Evolutionary conservation across 805 yeast genomes (phyloP).

Genomic region (Teunomyces barrocoloradensis): DNA sequence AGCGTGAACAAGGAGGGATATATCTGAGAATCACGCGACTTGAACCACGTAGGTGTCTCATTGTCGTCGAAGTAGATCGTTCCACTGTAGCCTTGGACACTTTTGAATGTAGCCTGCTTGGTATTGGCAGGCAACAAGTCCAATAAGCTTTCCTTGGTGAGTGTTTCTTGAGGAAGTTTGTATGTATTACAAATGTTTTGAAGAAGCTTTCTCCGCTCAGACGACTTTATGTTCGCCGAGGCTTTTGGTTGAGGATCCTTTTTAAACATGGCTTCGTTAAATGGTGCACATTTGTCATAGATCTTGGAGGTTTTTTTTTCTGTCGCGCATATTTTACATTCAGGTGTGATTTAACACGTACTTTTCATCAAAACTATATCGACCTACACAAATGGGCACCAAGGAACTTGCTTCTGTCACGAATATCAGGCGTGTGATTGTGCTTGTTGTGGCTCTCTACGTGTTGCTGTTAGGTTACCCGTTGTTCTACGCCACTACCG

Average conservation of each 20-base stretch:
- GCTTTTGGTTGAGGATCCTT: conserved; percentile 56
- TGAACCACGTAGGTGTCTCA: conserved; percentile 73
- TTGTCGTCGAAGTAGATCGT: conserved; percentile 61
- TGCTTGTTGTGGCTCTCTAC: conserved; percentile 12
- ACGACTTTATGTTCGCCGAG: conserved; percentile 72
- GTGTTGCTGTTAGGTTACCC: conserved; percentile 22
- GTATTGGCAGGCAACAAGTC: conserved; percentile 50
- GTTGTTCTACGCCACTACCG: conserved; percentile 44
- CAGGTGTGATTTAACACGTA: background rate
- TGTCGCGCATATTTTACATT: background rate
- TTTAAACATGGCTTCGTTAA: conserved; percentile 17
- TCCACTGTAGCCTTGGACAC: conserved; percentile 53
- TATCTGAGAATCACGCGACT: conserved; percentile 49
- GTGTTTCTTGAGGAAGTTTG: conserved; percentile 33
- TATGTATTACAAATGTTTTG: conserved; percentile 41
- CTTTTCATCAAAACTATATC: background rate
- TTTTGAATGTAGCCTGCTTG: conserved; percentile 62
- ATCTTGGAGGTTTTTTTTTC: background rate
- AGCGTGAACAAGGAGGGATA: conserved; percentile 73
- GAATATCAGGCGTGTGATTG: conserved; percentile 10
- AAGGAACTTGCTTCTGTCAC: conserved; percentile 3
- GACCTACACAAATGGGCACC: conserved; percentile 2
- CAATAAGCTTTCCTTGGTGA: conserved; percentile 41
- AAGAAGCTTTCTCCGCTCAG: conserved; percentile 66
- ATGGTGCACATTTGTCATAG: background rate